Evolutionary conservation across 75 land plant species (phyloP).

Genomic region (Pinus tabuliformis): DNA sequence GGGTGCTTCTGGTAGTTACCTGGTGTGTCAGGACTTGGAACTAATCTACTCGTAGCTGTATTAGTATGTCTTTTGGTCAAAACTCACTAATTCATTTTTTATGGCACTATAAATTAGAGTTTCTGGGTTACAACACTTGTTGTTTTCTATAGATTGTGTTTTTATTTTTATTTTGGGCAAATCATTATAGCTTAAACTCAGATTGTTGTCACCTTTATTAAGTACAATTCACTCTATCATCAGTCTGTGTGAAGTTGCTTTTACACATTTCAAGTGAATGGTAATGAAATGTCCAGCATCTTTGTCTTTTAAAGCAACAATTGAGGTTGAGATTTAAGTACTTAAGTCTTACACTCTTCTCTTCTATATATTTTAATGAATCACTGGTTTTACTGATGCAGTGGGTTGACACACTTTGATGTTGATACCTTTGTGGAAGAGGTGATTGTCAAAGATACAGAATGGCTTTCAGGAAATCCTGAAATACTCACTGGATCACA

Average conservation of each 20-base stretch:
- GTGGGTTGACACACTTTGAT: slow-evolving; percentile 86
- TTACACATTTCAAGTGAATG: background rate
- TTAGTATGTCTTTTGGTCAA: background rate
- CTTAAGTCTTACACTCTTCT: background rate
- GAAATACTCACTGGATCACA: slow-evolving; percentile 71
- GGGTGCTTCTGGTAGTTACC: background rate
- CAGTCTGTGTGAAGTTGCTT: background rate
- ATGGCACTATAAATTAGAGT: background rate
- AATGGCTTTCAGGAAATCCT: slow-evolving; percentile 65
- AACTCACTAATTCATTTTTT: background rate
- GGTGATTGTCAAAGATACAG: slow-evolving; percentile 74
- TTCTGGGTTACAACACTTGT: too few species aligned
- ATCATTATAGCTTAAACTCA: background rate
- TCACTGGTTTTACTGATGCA: slow-evolving; percentile 17
- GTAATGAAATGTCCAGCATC: background rate
- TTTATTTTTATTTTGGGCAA: background rate
- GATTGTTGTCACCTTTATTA: background rate
- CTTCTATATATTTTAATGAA: background rate
- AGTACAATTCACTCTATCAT: background rate
- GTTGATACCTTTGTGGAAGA: slow-evolving; percentile 94
- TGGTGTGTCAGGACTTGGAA: background rate
- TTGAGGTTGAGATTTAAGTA: background rate
- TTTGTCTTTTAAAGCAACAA: background rate
- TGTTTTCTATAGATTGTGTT: background rate
- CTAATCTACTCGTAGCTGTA: background rate